Conservation (phyloP, 768 basidiomycete genomes). For the Lentinula detonsa region DNA sequence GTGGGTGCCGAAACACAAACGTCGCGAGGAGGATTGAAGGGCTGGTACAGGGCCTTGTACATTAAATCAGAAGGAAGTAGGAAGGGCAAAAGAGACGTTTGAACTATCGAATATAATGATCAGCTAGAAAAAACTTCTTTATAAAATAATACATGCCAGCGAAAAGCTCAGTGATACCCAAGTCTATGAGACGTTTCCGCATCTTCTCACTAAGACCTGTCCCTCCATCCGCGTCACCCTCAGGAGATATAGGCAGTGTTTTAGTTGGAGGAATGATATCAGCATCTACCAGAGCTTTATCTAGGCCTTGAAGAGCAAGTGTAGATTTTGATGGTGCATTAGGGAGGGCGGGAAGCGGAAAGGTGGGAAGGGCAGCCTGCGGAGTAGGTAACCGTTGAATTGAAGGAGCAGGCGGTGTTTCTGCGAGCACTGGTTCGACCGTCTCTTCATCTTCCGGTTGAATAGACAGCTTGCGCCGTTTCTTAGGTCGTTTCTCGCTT, state of each 20-base stretch:
- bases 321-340: constrained; percentile 62
- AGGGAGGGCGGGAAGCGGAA: constrained; percentile 63
- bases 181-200: constrained; percentile 55
- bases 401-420: neutral
- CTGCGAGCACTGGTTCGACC: constrained; percentile 3
- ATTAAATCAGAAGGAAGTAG: constrained; percentile 45
- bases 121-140: neutral
- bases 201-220: constrained; percentile 55
- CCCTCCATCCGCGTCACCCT: constrained; percentile 28
- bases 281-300: constrained; percentile 65
- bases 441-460: constrained; percentile 12
- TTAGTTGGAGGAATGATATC: constrained; percentile 57
- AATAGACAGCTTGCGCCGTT: constrained; percentile 33
- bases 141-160: constrained; percentile 52
- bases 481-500: constrained; percentile 30
- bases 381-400: constrained; percentile 17
- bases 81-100: constrained; percentile 82
- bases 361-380: constrained; percentile 48
- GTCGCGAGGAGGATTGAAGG: constrained; percentile 66
- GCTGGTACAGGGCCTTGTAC: constrained; percentile 51
- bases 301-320: constrained; percentile 76
- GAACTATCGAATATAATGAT: constrained; percentile 47
- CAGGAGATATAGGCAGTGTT: constrained; percentile 35
- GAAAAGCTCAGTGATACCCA: constrained; percentile 84
- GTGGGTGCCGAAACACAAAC: constrained; percentile 95